These are phyloP conservation scores for Hypoxylon intermedium DNA, from an alignment of 495 filamentous ascomycete species.

Conservation along the genomic window DNA sequence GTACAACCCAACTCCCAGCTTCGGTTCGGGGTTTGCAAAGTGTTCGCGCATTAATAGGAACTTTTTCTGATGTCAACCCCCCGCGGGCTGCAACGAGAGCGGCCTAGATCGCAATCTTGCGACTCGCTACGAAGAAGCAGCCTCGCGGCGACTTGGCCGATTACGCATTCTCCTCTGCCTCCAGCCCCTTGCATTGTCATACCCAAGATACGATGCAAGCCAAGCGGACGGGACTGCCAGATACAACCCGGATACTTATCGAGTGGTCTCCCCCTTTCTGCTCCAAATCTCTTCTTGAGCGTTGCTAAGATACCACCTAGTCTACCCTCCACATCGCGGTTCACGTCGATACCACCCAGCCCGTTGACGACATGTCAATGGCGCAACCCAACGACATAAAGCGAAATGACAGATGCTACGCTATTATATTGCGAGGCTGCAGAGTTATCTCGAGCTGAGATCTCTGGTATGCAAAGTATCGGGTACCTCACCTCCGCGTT, in stretches of 20 bases:
- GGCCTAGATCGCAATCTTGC: constrained; percentile 17
- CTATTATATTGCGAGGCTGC: constrained; percentile 39
- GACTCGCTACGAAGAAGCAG: constrained; percentile 13
- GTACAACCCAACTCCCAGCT: constrained; percentile 30
- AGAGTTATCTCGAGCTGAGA: constrained; percentile 22
- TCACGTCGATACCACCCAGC: constrained; percentile 8
- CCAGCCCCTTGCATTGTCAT: constrained; percentile 47
- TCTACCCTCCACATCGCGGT: constrained; percentile 20
- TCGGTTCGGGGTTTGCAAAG: constrained; percentile 34
- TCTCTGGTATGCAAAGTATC: constrained; percentile 12
- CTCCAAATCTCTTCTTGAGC: constrained; percentile 13
- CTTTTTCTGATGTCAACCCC: constrained; percentile 33
- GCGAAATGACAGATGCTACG: constrained; percentile 43
- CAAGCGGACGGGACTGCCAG: constrained; percentile 22
- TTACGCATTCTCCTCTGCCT: constrained; percentile 36
- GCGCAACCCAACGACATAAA: constrained; percentile 24
- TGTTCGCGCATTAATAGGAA: constrained; percentile 40
- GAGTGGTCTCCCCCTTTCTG: constrained; percentile 8
- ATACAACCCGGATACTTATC: constrained; percentile 30
- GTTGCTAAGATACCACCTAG: constrained; percentile 27
- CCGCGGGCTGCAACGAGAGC: constrained; percentile 25
- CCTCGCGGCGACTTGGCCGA: constrained; percentile 34
- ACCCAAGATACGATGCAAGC: constrained; percentile 40
- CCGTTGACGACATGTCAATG: constrained; percentile 9
- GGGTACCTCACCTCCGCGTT: constrained; percentile 1